Evolutionary conservation across 208 protist genomes (phyloP).

Genomic region (Naegleria gruberi): DNA sequence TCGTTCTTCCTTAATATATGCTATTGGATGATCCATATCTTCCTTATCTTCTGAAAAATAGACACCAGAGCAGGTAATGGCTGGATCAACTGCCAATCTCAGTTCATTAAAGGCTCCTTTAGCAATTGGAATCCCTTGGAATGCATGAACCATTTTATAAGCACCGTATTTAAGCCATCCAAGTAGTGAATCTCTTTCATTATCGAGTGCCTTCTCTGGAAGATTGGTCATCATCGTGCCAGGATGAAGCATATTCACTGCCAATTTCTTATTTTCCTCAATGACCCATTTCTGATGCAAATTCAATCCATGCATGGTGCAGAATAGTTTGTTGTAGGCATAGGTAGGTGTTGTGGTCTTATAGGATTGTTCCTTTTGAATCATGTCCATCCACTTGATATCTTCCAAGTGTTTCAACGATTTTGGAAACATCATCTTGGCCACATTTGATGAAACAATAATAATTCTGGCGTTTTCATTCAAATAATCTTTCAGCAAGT

Average conservation of each 20-base stretch:
- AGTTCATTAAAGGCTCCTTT: background rate
- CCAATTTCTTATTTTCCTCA: background rate
- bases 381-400: background rate
- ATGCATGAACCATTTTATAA: background rate
- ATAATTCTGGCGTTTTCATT: background rate
- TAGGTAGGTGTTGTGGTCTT: background rate
- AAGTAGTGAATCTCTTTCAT: background rate
- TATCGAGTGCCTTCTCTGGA: background rate
- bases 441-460: background rate
- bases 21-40: background rate
- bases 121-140: background rate
- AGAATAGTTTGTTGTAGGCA: background rate
- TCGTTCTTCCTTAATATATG: background rate
- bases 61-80: background rate
- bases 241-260: background rate
- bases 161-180: background rate
- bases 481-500: background rate
- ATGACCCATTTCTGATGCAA: background rate
- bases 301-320: background rate
- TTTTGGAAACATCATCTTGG: background rate
- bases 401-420: background rate
- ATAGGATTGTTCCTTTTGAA: background rate
- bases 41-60: background rate
- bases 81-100: background rate
- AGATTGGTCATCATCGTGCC: background rate